Base-by-base conservation (phyloP, 768 basidiomycete genomes). In the Cytidiella melzeri region DNA sequence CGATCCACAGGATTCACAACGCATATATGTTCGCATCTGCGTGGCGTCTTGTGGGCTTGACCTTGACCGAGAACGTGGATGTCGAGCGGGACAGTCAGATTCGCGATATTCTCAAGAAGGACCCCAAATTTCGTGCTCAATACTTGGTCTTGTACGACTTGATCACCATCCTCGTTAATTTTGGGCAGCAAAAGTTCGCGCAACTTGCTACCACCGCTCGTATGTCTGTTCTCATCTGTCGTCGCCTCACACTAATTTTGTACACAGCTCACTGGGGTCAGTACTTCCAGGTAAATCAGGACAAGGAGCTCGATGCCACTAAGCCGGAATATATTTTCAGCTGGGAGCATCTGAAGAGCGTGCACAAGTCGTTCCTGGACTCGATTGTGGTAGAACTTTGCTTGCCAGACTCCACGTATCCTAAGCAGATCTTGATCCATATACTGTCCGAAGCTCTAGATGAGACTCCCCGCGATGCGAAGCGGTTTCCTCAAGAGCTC, bases 301-400 rank as follows among this genome's bases (percentile, higher is more conserved):
- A 60, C 56, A 54, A 72, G 64, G 52, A 61, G 53, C 42, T 49
- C 1, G 69, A 74, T 27, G 64, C 67, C 0, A 71, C 71, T 13
- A 75, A 79, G 27, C 64, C 72, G 11, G 79, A 80, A 53, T 71
- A 81, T 39, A 67, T 75, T 10, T 91, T 92, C 61, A 82, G 87
- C 56, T 83, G 78, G 78, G 67, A 54, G 5, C 74, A 74, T 44
- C 64, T 87, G 52, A 78, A 79, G 56, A 72, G 72, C 25, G 82
- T 83, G 19, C 80, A 84, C 56, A 74, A 75, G 57, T 92, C 90
- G 3, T 90, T 89, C 67, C 65, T 91, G 43, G 89, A 91, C 64
- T 88, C 87, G 0, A 85, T 91, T 50, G 77, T 92, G 53, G 77
- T 92, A 51, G 90, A 92, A 61, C 66, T 92, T 5, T 87, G 83